Percentiles rank a stretch among this genome's conserved stretches.
These are phyloP conservation scores for Dentipellis sp. DNA, from an alignment of 768 basidiomycete genomes.

Conservation along the genomic window DNA sequence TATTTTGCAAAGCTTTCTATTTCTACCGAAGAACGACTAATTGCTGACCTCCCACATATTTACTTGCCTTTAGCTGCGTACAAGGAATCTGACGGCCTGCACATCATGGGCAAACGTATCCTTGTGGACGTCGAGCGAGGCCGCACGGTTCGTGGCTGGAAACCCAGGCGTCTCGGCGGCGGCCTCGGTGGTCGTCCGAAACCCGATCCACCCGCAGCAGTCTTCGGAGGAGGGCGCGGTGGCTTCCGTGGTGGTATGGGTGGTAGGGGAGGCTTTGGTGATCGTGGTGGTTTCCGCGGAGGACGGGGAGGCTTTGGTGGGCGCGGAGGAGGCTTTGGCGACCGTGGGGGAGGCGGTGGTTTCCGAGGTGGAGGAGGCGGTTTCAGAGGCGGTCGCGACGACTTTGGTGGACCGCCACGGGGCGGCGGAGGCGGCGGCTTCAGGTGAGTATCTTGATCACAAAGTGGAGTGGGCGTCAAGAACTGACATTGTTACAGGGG, in stretches of 20 bases:
- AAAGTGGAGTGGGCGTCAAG: background rate
- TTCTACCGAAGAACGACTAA: constrained; percentile 11
- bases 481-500: constrained; percentile 1
- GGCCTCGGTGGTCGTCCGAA: constrained; percentile 98
- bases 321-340: constrained; percentile 29
- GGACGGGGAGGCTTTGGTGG: constrained; percentile 32
- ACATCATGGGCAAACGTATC: constrained; percentile 93
- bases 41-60: constrained; percentile 16
- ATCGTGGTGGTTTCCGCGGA: constrained; percentile 26
- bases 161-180: constrained; percentile 92
- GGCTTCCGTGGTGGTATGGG: constrained; percentile 21
- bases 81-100: constrained; percentile 96
- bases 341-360: constrained; percentile 15
- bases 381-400: constrained; percentile 20
- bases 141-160: constrained; percentile 97
- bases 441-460: constrained; percentile 10
- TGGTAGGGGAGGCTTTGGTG: constrained; percentile 24
- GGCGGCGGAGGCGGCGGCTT: constrained; percentile 25
- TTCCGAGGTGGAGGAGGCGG: constrained; percentile 19
- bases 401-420: constrained; percentile 14
- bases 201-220: constrained; percentile 40
- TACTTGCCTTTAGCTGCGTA: constrained; percentile 59
- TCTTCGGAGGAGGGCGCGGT: constrained; percentile 21
- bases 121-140: constrained; percentile 98
- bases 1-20: constrained; percentile 5